Percentiles rank a stretch among this genome's conserved stretches.
phyloP scores from a whole-genome alignment of 805 yeast genomes.

The Ogataea angusta region DNA sequence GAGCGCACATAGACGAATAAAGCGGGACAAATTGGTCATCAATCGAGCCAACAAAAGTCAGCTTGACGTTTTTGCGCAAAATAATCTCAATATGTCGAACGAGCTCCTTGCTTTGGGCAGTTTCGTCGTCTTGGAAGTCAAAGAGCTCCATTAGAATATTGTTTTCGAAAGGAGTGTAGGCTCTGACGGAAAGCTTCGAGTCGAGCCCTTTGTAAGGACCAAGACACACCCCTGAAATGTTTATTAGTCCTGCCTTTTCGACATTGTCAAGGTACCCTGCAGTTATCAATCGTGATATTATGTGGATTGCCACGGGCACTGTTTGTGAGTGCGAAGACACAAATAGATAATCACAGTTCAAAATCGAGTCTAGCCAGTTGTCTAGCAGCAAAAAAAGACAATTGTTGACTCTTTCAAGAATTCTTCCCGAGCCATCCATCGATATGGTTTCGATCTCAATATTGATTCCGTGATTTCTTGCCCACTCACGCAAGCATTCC shows the following conservation, averaged over 20 bases:
- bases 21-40: constrained; percentile 91
- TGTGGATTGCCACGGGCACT: constrained; percentile 79
- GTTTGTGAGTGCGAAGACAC: constrained; percentile 93
- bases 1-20: constrained; percentile 80
- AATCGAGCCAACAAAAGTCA: constrained; percentile 79
- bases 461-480: constrained; percentile 35
- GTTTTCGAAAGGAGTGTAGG: constrained; percentile 81
- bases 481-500: constrained; percentile 65
- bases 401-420: constrained; percentile 75
- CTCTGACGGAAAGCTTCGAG: constrained; percentile 73
- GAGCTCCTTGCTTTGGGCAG: constrained; percentile 66
- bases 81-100: constrained; percentile 62
- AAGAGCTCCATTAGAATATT: constrained; percentile 83
- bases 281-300: constrained; percentile 40
- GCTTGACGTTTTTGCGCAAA: constrained; percentile 70
- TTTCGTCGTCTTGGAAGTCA: constrained; percentile 75
- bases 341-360: constrained; percentile 69
- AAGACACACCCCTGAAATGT: constrained; percentile 88
- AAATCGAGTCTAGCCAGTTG: constrained; percentile 59
- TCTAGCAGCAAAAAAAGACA: constrained; percentile 66
- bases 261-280: constrained; percentile 61
- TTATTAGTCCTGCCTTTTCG: constrained; percentile 64
- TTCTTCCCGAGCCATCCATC: constrained; percentile 87
- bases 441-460: constrained; percentile 77
- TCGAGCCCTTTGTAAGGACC: constrained; percentile 92